These are phyloP conservation scores for Truncatella angustata DNA, from an alignment of 2,329 filamentous ascomycete genomes.

Conservation along the genomic window DNA sequence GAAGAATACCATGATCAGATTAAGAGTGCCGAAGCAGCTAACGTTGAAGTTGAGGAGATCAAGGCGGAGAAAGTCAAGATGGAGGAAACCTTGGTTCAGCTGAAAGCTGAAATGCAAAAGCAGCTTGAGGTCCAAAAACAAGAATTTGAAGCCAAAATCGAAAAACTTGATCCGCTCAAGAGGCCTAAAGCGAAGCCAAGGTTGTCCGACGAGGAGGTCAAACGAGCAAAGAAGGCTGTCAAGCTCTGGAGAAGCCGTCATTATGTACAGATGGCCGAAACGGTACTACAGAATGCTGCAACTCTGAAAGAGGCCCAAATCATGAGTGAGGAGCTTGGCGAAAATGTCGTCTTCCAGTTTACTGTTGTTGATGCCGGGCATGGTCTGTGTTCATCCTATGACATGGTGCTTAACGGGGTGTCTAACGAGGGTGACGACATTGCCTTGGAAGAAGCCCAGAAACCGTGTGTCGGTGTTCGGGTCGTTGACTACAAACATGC, in stretches of 20 bases:
- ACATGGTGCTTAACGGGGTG: slow-evolving; percentile 90
- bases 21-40: slow-evolving; percentile 69
- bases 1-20: slow-evolving; percentile 78
- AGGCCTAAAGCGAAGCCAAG: slow-evolving; percentile 59
- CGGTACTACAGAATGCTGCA: slow-evolving; percentile 82
- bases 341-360: slow-evolving; percentile 92
- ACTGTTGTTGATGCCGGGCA: slow-evolving; percentile 87
- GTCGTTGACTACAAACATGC: slow-evolving; percentile 87
- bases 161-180: slow-evolving; percentile 68
- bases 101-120: slow-evolving; percentile 86
- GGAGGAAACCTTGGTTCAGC: slow-evolving; percentile 73
- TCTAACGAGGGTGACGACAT: slow-evolving; percentile 81
- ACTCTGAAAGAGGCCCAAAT: slow-evolving; percentile 93
- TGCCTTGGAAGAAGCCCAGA: slow-evolving; percentile 75
- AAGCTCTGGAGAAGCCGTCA: slow-evolving; percentile 79
- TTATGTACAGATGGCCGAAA: slow-evolving; percentile 92
- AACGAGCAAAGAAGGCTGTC: slow-evolving; percentile 64
- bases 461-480: slow-evolving; percentile 87
- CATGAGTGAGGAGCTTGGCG: slow-evolving; percentile 95
- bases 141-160: slow-evolving; percentile 80
- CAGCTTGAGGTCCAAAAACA: slow-evolving; percentile 81
- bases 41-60: slow-evolving; percentile 80
- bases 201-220: slow-evolving; percentile 70
- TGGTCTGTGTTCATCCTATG: slow-evolving; percentile 87
- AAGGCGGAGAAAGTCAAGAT: slow-evolving; percentile 77